Percentiles rank a stretch among this genome's conserved stretches.
Conservation (phyloP, 2,329 filamentous ascomycete species). For the Plectosphaerella sp. region DNA sequence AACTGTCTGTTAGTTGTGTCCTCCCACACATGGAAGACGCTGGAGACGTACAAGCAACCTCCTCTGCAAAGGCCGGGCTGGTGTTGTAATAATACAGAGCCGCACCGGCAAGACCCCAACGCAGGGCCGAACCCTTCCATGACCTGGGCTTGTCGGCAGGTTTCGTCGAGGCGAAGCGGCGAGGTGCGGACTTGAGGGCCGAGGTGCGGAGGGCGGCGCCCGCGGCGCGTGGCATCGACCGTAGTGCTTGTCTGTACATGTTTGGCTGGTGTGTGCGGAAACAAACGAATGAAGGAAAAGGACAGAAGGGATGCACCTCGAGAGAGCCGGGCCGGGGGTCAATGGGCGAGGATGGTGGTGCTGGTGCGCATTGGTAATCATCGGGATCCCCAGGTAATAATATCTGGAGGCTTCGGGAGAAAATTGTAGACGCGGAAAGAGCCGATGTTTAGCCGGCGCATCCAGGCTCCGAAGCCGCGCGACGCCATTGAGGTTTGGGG, state of each 20-base stretch:
- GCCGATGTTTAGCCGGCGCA: conserved; percentile 13
- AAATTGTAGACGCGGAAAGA: conserved; percentile 7
- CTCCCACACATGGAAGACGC: background rate
- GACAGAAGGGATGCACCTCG: conserved; percentile 11
- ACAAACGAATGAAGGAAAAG: conserved; percentile 2
- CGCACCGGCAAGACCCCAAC: conserved; percentile 72
- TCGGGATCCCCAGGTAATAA: conserved; percentile 7
- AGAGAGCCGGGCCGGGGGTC: conserved; percentile 1
- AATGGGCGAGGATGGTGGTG: background rate
- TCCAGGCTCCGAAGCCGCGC: background rate
- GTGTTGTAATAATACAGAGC: conserved; percentile 95
- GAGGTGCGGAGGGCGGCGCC: conserved; percentile 35
- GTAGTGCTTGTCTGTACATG: conserved; percentile 50
- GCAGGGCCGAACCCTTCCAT: conserved; percentile 72
- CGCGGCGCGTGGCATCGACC: conserved; percentile 41
- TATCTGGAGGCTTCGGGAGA: conserved; percentile 7
- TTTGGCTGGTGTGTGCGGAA: background rate
- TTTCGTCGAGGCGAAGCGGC: conserved; percentile 50
- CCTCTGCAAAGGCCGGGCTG: conserved; percentile 79
- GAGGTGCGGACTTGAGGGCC: conserved; percentile 31
- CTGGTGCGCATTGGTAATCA: conserved; percentile 11
- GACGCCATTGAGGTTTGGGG: background rate
- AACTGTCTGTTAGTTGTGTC: background rate
- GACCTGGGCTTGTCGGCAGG: conserved; percentile 65
- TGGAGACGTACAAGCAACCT: conserved; percentile 62